Evolutionary conservation across 2,329 filamentous ascomycete species (phyloP).

Genomic region (Phialocephala subalpina): DNA sequence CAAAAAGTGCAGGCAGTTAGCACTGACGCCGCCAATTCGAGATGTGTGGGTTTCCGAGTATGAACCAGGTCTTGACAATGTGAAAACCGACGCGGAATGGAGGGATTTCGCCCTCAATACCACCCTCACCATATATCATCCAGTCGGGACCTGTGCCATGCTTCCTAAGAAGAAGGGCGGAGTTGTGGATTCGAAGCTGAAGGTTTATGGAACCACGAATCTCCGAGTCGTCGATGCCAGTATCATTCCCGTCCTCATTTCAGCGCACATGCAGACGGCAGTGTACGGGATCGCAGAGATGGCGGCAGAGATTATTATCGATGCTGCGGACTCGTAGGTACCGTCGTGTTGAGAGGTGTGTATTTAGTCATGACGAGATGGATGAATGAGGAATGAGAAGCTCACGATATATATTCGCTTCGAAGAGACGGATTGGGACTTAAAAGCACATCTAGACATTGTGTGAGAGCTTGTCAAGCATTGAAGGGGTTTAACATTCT

Average conservation of each 20-base stretch:
- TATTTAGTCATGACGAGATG: neutral
- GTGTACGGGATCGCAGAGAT: conserved; percentile 38
- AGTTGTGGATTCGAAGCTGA: conserved; percentile 34
- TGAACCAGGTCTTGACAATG: conserved; percentile 34
- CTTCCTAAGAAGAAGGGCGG: conserved; percentile 29
- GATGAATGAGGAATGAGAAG: too few relatives aligned
- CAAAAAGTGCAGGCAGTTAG: conserved; percentile 32
- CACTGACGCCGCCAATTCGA: conserved; percentile 28
- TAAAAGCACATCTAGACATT: too few relatives aligned
- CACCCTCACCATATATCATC: conserved; percentile 30
- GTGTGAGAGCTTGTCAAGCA: too few relatives aligned
- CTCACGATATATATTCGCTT: too few relatives aligned
- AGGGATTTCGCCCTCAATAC: conserved; percentile 27
- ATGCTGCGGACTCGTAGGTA: neutral
- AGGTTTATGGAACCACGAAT: conserved; percentile 32
- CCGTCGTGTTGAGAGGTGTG: too few relatives aligned
- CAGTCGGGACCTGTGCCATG: conserved; percentile 36
- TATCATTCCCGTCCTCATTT: conserved; percentile 33
- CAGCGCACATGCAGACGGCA: conserved; percentile 29
- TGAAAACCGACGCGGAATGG: conserved; percentile 28
- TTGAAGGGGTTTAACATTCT: too few relatives aligned
- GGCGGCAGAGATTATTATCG: conserved; percentile 33
- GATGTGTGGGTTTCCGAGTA: conserved; percentile 34
- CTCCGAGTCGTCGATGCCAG: conserved; percentile 38
- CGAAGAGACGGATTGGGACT: too few relatives aligned